A percentile compares a stretch with the other conserved stretches of the same genome.
These are phyloP conservation scores for Aspergillus conjunctus DNA, from an alignment of 495 filamentous ascomycete genomes.

Conservation along the genomic window DNA sequence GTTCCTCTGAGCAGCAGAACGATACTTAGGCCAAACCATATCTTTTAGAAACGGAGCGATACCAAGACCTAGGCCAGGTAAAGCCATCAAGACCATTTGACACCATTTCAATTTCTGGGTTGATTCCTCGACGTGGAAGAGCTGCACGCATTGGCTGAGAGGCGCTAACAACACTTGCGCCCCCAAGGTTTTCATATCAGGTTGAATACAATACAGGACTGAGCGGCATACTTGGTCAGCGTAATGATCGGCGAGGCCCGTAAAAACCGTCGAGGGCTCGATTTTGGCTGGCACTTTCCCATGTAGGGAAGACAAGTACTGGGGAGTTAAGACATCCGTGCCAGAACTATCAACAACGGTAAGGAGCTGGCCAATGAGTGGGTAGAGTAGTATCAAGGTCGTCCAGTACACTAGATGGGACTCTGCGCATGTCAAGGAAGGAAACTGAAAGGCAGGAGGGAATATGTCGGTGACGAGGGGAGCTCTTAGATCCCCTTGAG, in stretches of 20 bases:
- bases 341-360: constrained; percentile 12
- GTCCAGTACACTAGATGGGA: constrained; percentile 24
- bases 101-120: constrained; percentile 28
- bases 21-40: constrained; percentile 31
- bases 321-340: constrained; percentile 8
- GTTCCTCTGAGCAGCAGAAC: constrained; percentile 16
- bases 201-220: constrained; percentile 26
- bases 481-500: constrained; percentile 19
- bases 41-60: constrained; percentile 28
- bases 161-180: constrained; percentile 26
- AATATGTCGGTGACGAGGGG: constrained; percentile 20
- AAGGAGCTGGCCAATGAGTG: constrained; percentile 28
- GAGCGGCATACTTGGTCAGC: constrained; percentile 27
- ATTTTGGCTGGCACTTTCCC: neutral
- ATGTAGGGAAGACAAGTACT: constrained; percentile 4
- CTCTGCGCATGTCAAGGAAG: constrained; percentile 23
- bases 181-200: constrained; percentile 28
- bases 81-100: constrained; percentile 22
- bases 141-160: constrained; percentile 28
- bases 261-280: constrained; percentile 13
- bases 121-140: constrained; percentile 23
- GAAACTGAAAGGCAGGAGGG: constrained; percentile 18
- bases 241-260: constrained; percentile 25
- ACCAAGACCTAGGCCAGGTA: constrained; percentile 25
- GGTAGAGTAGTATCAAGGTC: constrained; percentile 26